Conservation (phyloP, 2,329 filamentous ascomycete species). For the Epichloe bromicola region DNA sequence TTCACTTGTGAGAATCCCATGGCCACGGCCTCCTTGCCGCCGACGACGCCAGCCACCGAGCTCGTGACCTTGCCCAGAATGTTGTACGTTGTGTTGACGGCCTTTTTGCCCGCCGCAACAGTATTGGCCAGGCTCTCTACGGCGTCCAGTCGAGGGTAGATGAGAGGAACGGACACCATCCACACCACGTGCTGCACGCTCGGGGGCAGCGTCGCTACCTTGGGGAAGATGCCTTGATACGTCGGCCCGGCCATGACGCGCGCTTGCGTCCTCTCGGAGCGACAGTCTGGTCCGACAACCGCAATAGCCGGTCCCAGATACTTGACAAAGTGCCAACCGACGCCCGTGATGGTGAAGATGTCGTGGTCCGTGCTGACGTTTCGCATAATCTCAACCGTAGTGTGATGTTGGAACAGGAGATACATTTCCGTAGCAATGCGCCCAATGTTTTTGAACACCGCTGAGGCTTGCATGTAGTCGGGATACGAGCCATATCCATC, state of each 20-base stretch:
- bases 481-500: constrained; percentile 96
- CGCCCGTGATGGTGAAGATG: constrained; percentile 92
- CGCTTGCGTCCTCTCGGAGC: constrained; percentile 78
- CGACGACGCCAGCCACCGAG: constrained; percentile 88
- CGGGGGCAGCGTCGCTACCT: constrained; percentile 77
- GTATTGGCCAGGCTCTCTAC: constrained; percentile 87
- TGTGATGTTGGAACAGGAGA: constrained; percentile 94
- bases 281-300: constrained; percentile 79
- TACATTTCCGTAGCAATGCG: constrained; percentile 96
- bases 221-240: constrained; percentile 94
- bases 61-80: constrained; percentile 89
- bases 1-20: constrained; percentile 92
- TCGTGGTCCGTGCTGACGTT: constrained; percentile 81
- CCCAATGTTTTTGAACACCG: constrained; percentile 97
- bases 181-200: constrained; percentile 94
- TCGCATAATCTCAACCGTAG: constrained; percentile 81
- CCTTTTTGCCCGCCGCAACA: constrained; percentile 93
- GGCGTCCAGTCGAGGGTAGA: constrained; percentile 84
- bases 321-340: constrained; percentile 97
- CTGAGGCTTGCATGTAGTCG: constrained; percentile 94
- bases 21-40: constrained; percentile 83
- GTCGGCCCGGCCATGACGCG: constrained; percentile 93
- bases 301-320: constrained; percentile 85
- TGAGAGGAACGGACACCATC: constrained; percentile 82
- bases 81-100: constrained; percentile 92